Conservation (phyloP, 2,329 filamentous ascomycete genomes). For the Alternaria conjuncta region DNA sequence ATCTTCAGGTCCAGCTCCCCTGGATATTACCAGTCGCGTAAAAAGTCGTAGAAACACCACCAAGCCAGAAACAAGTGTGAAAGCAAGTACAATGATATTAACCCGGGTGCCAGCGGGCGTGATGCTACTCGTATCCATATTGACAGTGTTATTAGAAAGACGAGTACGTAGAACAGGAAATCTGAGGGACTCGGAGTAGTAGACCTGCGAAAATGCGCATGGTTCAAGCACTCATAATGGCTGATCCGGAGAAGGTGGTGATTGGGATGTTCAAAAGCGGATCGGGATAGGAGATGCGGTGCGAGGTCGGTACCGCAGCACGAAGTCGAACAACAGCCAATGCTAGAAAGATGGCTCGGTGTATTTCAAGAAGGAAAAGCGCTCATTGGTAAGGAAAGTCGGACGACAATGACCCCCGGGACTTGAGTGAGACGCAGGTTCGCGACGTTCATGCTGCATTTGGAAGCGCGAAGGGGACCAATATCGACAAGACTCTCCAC, state of each 20-base stretch:
- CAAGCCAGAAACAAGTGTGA: slow-evolving; percentile 40
- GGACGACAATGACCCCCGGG: background rate
- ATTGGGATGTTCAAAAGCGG: background rate
- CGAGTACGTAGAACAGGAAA: slow-evolving; percentile 8
- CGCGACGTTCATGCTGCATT: slow-evolving; percentile 20
- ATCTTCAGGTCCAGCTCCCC: slow-evolving; percentile 38
- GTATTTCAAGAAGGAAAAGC: slow-evolving; percentile 1
- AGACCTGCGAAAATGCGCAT: slow-evolving; percentile 1
- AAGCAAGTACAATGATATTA: slow-evolving; percentile 38
- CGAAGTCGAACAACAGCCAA: background rate
- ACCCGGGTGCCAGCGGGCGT: slow-evolving; percentile 40
- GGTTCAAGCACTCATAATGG: slow-evolving; percentile 1
- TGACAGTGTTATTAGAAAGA: slow-evolving; percentile 1
- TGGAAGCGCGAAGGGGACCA: slow-evolving; percentile 22
- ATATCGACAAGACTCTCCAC: slow-evolving; percentile 11
- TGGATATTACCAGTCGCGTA: slow-evolving; percentile 34
- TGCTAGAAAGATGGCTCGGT: background rate
- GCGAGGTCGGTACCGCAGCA: background rate
- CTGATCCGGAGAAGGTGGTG: background rate
- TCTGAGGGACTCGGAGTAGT: background rate
- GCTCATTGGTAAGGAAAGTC: slow-evolving; percentile 1
- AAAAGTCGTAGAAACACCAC: slow-evolving; percentile 42
- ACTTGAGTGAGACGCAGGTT: slow-evolving; percentile 19
- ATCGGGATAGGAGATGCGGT: background rate
- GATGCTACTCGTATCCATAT: slow-evolving; percentile 16